A percentile compares a stretch with the other conserved stretches of the same genome.
phyloP scores from a whole-genome alignment of 345 rosid genomes.

The Aquilaria malaccensis region DNA sequence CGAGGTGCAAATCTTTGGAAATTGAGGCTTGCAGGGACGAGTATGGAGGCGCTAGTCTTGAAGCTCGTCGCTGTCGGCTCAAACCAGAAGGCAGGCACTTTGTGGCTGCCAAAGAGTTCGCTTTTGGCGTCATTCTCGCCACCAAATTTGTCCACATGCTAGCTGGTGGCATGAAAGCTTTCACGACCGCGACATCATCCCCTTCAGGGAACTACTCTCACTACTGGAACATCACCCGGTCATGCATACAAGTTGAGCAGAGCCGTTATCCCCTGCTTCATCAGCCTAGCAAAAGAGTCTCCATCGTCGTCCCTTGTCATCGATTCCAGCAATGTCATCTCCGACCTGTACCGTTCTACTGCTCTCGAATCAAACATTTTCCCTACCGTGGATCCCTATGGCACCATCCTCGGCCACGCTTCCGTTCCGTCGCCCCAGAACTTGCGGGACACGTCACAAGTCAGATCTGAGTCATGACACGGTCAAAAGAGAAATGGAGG shows the following conservation, averaged over 20 bases:
- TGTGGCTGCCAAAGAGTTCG: too few relatives aligned
- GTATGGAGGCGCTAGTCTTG: too few relatives aligned
- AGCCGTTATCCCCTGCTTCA: slow-evolving; percentile 74
- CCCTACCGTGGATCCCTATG: slow-evolving; percentile 60
- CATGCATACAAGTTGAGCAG: slow-evolving; percentile 69
- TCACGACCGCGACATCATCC: too few relatives aligned
- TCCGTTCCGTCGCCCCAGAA: slow-evolving; percentile 80
- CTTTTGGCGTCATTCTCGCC: too few relatives aligned
- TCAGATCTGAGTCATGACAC: not conserved
- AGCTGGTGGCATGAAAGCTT: too few relatives aligned
- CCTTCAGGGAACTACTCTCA: too few relatives aligned
- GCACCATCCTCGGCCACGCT: slow-evolving; percentile 90
- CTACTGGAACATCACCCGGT: too few relatives aligned
- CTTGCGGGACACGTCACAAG: slow-evolving; percentile 21
- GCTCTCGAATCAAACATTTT: slow-evolving; percentile 68
- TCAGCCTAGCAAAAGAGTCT: slow-evolving; percentile 42
- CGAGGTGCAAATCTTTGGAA: too few relatives aligned
- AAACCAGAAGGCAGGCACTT: too few relatives aligned
- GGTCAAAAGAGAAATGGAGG: not conserved
- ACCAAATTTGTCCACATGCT: too few relatives aligned
- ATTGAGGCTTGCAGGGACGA: too few relatives aligned
- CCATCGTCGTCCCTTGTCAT: slow-evolving; percentile 47
- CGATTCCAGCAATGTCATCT: slow-evolving; percentile 59
- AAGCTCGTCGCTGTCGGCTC: too few relatives aligned
- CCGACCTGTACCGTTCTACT: slow-evolving; percentile 63